Evolutionary conservation across 2,329 filamentous ascomycete species (phyloP).

Genomic region (Colletotrichum agaves): DNA sequence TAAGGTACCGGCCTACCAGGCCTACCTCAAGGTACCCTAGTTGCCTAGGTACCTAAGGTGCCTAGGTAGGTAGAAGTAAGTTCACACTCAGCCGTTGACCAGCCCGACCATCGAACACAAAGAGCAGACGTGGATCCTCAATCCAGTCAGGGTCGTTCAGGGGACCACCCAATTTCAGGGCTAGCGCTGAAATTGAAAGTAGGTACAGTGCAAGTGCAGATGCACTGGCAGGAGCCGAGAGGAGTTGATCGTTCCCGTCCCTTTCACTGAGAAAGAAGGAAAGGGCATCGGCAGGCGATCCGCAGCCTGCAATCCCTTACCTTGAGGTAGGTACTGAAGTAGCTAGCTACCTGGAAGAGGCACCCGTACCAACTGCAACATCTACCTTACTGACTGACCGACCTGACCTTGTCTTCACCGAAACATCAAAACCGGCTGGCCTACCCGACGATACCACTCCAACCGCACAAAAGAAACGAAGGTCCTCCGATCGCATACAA

Average conservation of each 20-base stretch:
- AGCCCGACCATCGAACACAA: constrained; percentile 15
- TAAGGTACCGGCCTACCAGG: too few relatives aligned
- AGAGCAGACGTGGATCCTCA: constrained; percentile 13
- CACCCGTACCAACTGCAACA: not conserved
- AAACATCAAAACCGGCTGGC: constrained; percentile 11
- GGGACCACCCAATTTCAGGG: constrained; percentile 31
- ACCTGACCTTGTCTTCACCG: not conserved
- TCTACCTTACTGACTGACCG: not conserved
- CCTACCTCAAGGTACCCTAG: too few relatives aligned
- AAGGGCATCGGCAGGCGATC: constrained; percentile 6
- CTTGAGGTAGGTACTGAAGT: too few relatives aligned
- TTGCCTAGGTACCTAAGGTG: too few relatives aligned
- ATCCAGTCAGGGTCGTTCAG: constrained; percentile 28
- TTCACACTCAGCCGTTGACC: not conserved
- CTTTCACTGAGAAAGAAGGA: not conserved
- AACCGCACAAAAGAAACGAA: constrained; percentile 16
- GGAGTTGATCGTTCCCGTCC: not conserved
- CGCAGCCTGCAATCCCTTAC: constrained; percentile 4
- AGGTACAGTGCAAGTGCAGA: constrained; percentile 23
- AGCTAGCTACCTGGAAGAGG: not conserved
- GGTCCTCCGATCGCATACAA: constrained; percentile 17
- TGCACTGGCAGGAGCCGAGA: constrained; percentile 22
- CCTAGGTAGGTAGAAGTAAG: too few relatives aligned
- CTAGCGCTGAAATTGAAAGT: not conserved
- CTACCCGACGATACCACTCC: constrained; percentile 9